A percentile compares a stretch with the other conserved stretches of the same genome.
phyloP scores from a whole-genome alignment of 2,329 filamentous ascomycete genomes.

The Diaporthe ilicicola region DNA sequence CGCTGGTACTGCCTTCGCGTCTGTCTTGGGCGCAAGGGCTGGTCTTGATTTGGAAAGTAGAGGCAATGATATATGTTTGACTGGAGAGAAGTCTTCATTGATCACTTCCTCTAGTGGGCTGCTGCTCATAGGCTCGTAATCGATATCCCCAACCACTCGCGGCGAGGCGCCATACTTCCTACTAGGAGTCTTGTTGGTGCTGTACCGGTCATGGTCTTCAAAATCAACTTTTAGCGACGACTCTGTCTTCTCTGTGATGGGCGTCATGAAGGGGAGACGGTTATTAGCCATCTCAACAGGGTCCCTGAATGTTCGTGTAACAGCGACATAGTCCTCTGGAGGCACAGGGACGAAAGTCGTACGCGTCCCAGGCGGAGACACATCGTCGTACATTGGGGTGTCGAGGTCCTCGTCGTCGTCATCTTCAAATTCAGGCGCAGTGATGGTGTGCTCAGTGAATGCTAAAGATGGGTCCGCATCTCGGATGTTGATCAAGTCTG shows the following conservation, averaged over 20 bases:
- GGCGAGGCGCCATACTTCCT: constrained; percentile 53
- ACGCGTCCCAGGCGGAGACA: constrained; percentile 59
- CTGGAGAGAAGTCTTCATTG: constrained; percentile 55
- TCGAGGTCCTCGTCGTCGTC: constrained; percentile 51
- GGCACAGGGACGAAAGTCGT: constrained; percentile 80
- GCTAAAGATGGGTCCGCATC: constrained; percentile 41
- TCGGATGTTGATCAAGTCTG: constrained; percentile 50
- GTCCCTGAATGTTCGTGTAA: constrained; percentile 82
- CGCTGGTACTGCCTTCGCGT: constrained; percentile 52
- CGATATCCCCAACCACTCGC: constrained; percentile 38
- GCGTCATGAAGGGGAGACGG: constrained; percentile 96
- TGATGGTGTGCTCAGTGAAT: constrained; percentile 34
- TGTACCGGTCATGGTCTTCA: constrained; percentile 56
- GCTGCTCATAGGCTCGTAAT: constrained; percentile 65
- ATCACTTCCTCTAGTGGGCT: constrained; percentile 78
- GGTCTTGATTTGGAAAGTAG: constrained; percentile 51
- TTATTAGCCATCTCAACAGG: constrained; percentile 84
- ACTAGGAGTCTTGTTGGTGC: constrained; percentile 80
- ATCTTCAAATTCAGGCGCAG: constrained; percentile 39
- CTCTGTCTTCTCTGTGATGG: constrained; percentile 95
- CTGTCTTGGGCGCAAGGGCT: constrained; percentile 40
- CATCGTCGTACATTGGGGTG: constrained; percentile 51
- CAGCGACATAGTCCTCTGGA: constrained; percentile 86
- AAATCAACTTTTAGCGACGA: constrained; percentile 78
- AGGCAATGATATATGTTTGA: constrained; percentile 59